These are phyloP conservation scores for Chrysoporthe austroafricana DNA, from an alignment of 2,329 filamentous ascomycete species.

Conservation along the genomic window DNA sequence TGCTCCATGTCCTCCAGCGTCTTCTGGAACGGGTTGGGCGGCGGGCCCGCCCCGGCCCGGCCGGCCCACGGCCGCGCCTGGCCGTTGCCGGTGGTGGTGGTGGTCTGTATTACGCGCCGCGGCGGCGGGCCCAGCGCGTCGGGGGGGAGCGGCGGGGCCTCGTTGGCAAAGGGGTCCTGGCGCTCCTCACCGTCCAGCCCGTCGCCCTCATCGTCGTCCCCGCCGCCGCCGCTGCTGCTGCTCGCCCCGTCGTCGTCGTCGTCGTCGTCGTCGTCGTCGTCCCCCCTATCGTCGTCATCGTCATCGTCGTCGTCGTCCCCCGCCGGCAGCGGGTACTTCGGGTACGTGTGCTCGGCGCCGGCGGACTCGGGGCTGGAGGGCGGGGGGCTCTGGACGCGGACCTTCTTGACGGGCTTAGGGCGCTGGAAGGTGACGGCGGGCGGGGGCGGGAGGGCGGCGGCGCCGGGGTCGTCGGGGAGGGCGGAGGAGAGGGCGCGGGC, in stretches of 20 bases:
- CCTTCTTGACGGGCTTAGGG: conserved; percentile 65
- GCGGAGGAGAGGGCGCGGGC: conserved; percentile 23
- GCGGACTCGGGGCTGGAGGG: conserved; percentile 61
- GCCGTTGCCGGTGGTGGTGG: conserved; percentile 8
- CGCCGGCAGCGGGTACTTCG: conserved; percentile 37
- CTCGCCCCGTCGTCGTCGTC: conserved; percentile 39
- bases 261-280: conserved; percentile 32
- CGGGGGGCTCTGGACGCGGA: conserved; percentile 68
- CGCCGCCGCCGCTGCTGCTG: conserved; percentile 31
- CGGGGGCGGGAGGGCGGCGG: conserved; percentile 36
- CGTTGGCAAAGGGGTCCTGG: conserved; percentile 40
- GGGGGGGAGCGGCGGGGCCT: conserved; percentile 33
- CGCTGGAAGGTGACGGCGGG: conserved; percentile 43
- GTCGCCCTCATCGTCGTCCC: conserved; percentile 2
- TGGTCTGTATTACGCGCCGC: conserved; percentile 13
- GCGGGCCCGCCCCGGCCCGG: conserved; percentile 37
- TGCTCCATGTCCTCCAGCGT: conserved; percentile 56
- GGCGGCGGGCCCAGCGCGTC: conserved; percentile 25
- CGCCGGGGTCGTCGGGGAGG: conserved; percentile 6
- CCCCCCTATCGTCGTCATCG: conserved; percentile 32
- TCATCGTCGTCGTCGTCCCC: conserved; percentile 37
- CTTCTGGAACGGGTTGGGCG: conserved; percentile 61
- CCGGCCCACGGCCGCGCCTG: conserved; percentile 29
- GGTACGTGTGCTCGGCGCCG: conserved; percentile 37
- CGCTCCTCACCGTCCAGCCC: conserved; percentile 35